Percentiles rank a stretch among this genome's conserved stretches.
phyloP scores from a whole-genome alignment of 345 rosid genomes.

The Mallotus nudiflorus region DNA sequence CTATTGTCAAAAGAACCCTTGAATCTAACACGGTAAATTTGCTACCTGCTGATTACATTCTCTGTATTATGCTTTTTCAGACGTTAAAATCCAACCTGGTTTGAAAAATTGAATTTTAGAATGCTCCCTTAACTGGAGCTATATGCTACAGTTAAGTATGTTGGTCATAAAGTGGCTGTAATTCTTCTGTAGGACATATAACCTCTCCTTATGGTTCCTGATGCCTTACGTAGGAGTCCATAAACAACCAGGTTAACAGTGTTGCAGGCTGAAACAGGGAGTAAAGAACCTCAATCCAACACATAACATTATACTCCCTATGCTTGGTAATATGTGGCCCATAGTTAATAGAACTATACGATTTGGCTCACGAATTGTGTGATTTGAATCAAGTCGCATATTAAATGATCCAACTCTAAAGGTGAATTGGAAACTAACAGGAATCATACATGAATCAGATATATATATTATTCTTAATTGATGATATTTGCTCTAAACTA shows the following conservation, averaged over 20 bases:
- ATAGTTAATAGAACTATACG: no score
- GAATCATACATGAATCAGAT: no score
- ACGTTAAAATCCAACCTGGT: neutral
- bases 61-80: neutral
- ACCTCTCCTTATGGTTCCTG: neutral
- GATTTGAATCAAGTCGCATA: no score
- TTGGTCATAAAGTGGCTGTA: neutral
- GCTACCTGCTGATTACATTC: neutral
- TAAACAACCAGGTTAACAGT: neutral
- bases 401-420: no score
- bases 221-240: no score
- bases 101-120: neutral
- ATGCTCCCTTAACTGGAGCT: neutral
- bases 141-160: neutral
- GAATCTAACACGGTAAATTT: constrained; percentile 80
- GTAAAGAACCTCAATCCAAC: neutral
- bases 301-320: neutral
- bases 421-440: no score
- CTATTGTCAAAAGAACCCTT: constrained; percentile 91
- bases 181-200: neutral
- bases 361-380: no score
- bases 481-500: neutral
- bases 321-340: neutral
- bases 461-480: no score
- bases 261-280: no score